Base-by-base conservation (phyloP, 805 yeast genomes). In the Candida chilensis region DNA sequence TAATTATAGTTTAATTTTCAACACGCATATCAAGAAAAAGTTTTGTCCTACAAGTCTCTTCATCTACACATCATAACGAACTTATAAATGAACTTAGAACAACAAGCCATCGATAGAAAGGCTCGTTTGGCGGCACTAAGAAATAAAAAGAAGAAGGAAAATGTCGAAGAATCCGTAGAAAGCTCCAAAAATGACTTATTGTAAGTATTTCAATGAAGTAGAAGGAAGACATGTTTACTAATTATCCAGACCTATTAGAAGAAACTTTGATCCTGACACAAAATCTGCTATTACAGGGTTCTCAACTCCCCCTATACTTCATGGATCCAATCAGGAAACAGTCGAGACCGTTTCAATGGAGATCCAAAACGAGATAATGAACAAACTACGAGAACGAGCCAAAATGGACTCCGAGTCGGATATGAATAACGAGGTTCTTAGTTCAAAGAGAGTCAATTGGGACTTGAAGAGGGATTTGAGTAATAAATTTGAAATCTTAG, bases 81-180 rank as follows among this genome's bases (percentile, higher is more conserved):
- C n/a, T n/a, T n/a, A 19, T 19, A 19, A 19, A 22, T 22, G 25
- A 11, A 22, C 6, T 22, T 37, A 20, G 32, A 35, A 22, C 27
- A 24, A 17, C 30, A 20, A 14, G 28, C 33, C 7, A 30, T 17
- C 7, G 44, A 42, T n/a, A 33, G 49, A 27, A 45, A 36, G 31
- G 31, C 44, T 13, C 39, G 49, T 19, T 25, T 45, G n/a, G 41
- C 44, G 5, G 41, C 39, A 8, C 27, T 44, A 13, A 27, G 48
- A 14, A 33, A 33, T 17, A 40, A 35, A 17, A 24, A 35, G 12
- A 32, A 31, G 13, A n/a, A n/a, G n/a, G n/a, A n/a, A n/a, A n/a
- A n/a, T n/a, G n/a, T n/a, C n/a, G n/a, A n/a, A n/a, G n/a, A n/a
- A n/a, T n/a, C n/a, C n/a, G n/a, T n/a, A n/a, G n/a, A n/a, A n/a